phyloP scores from a whole-genome alignment of 441 rosid species.

The Francoa sonchifolia region DNA sequence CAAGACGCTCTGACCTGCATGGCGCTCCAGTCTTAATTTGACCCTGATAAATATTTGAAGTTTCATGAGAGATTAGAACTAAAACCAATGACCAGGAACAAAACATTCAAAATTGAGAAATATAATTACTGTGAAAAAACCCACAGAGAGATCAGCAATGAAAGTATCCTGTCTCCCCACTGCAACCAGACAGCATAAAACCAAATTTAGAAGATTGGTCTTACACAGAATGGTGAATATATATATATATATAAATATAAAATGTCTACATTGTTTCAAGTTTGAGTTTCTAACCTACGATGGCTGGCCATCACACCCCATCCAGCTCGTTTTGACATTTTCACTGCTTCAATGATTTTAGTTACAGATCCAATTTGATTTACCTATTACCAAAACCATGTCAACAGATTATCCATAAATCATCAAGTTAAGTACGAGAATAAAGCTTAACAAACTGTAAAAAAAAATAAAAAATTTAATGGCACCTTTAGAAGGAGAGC shows the following conservation, averaged over 20 bases:
- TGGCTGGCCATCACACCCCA: slow-evolving; percentile 99
- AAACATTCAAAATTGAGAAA: neutral
- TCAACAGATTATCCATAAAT: neutral
- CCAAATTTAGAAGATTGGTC: neutral
- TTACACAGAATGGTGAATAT: too few species aligned
- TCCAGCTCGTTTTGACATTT: slow-evolving; percentile 87
- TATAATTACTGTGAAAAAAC: slow-evolving; percentile 72
- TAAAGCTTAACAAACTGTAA: neutral
- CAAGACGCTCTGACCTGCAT: slow-evolving; percentile 95
- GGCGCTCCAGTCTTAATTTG: slow-evolving; percentile 98
- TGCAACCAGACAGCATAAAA: slow-evolving; percentile 12
- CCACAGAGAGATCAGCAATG: slow-evolving; percentile 87
- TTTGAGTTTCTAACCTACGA: slow-evolving; percentile 27
- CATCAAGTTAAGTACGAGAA: too few species aligned
- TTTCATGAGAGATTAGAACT: too few species aligned
- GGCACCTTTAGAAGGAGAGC: slow-evolving; percentile 89
- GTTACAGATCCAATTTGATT: slow-evolving; percentile 96
- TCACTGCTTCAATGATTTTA: slow-evolving; percentile 94
- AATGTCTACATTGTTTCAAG: neutral
- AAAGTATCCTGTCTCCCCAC: slow-evolving; percentile 98
- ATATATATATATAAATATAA: too few species aligned
- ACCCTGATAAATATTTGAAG: slow-evolving; percentile 70
- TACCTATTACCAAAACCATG: slow-evolving; percentile 33
- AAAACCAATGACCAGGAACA: neutral
- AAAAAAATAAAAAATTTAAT: neutral